Evolutionary conservation across 768 basidiomycete genomes (phyloP), one percentile per base, ranked within the genome.

Genomic region (Russula vinacea): DNA sequence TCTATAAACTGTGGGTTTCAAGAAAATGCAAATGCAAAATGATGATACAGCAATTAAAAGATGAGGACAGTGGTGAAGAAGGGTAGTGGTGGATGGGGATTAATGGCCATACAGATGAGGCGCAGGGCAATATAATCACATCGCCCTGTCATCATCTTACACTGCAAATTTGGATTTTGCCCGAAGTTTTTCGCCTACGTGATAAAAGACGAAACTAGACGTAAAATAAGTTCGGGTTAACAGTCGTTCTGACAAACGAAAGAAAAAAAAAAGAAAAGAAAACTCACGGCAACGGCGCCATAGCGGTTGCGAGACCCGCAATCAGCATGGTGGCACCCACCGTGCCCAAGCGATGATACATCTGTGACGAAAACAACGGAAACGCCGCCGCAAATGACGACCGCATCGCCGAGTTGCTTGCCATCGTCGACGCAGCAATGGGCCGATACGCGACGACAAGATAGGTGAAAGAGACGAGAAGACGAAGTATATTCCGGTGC

Each of bases 381-480:
- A 80, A 80, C 3, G 70, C 76, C 3, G 73, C 75, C 0, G 78
- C 78, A 58, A 80, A 78, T 0, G 72, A 63, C 16, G 73, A 74
- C 9, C 82, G 71, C 72, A 80, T 69, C 59, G 79, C 78, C 2
- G 71, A 74, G 70, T 94, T 94, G 75, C 85, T 81, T 0, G 88
- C 83, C 70, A 87, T 80, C 0, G 89, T 87, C 50, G 84, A 84
- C 1, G 83, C 80, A 0, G 83, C 81, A 44, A 81, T 75, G 1
- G 81, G 80, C 10, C 81, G 78, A 68, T 81, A 82, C 11, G 81
- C 78, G n/a, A 78, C 77, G 26, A 83, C 83, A 53, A 83, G 76
- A 69, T 80, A 84, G 71, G 79, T 87, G 74, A 89, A 89, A 3
- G 83, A 84, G 83, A 82, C 1, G 85, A 84, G 75, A 87, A 92